Evolutionary conservation across 139 green algal genomes (phyloP).

Genomic region (Nannochloris sp.): DNA sequence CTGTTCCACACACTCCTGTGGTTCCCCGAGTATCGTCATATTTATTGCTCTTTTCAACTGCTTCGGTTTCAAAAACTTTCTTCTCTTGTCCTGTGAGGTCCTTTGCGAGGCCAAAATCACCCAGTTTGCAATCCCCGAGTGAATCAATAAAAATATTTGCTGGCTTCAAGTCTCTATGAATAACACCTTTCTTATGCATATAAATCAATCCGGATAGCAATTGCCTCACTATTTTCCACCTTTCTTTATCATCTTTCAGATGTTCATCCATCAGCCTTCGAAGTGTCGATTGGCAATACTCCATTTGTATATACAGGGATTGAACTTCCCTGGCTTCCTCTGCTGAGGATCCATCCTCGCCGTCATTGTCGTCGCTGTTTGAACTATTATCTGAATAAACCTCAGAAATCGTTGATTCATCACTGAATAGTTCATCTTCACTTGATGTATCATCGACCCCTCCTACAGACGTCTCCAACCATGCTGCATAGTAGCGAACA

Average conservation of each 20-base stretch:
- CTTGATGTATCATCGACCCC: not conserved
- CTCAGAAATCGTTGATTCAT: not conserved
- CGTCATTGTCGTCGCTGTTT: not conserved
- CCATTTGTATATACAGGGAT: slow-evolving; percentile 89
- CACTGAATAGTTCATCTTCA: slow-evolving; percentile 2
- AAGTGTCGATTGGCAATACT: slow-evolving; percentile 77
- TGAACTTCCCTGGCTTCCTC: not conserved
- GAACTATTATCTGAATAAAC: not conserved
- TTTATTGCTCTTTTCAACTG: not conserved
- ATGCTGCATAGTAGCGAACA: slow-evolving; percentile 85
- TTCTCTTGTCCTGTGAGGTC: not conserved
- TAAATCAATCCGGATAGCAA: slow-evolving; percentile 64
- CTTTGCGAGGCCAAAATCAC: slow-evolving; percentile 71
- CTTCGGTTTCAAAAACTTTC: not conserved
- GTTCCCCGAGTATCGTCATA: slow-evolving; percentile 28
- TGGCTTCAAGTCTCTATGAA: slow-evolving; percentile 79
- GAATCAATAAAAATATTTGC: slow-evolving; percentile 70
- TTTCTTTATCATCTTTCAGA: slow-evolving; percentile 44
- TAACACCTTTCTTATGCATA: slow-evolving; percentile 67
- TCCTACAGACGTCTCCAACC: slow-evolving; percentile 14
- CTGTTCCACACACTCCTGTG: slow-evolving; percentile 61
- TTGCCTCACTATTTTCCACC: slow-evolving; percentile 72
- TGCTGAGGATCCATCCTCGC: not conserved
- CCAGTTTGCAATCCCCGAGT: slow-evolving; percentile 71
- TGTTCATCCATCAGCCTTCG: slow-evolving; percentile 34